phyloP scores from a whole-genome alignment of 2,329 filamentous ascomycete genomes.

The Fusarium cicatricum region DNA sequence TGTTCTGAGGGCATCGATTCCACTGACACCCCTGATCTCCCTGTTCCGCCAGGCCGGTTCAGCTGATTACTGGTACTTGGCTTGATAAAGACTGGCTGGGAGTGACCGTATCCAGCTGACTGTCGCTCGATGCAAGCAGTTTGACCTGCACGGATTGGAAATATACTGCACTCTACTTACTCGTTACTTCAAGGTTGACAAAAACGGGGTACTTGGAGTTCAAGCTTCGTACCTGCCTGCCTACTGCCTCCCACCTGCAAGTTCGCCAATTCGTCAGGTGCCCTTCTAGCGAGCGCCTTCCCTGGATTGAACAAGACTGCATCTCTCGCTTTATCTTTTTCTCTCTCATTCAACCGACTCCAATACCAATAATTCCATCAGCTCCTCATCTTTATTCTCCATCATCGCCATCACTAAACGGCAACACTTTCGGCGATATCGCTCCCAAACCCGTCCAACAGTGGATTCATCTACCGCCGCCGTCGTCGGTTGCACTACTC shows the following conservation, averaged over 20 bases:
- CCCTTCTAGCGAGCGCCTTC: constrained; percentile 4
- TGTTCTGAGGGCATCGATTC: not conserved
- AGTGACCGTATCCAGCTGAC: constrained; percentile 30
- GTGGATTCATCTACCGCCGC: constrained; percentile 18
- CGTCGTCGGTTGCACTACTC: constrained; percentile 27
- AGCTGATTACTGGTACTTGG: constrained; percentile 1
- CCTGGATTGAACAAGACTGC: constrained; percentile 7
- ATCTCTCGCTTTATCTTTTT: not conserved
- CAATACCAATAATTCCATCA: constrained; percentile 5
- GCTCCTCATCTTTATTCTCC: constrained; percentile 3
- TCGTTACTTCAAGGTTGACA: too few relatives aligned
- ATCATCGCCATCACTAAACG: not conserved
- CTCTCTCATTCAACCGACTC: constrained; percentile 3
- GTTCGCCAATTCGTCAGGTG: constrained; percentile 16
- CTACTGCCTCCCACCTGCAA: constrained; percentile 8
- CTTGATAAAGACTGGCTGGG: constrained; percentile 9
- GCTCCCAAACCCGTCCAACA: constrained; percentile 4
- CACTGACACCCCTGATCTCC: constrained; percentile 3
- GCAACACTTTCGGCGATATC: constrained; percentile 2
- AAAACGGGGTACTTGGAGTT: constrained; percentile 19
- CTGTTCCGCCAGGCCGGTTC: constrained; percentile 4
- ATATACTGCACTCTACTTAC: constrained; percentile 5
- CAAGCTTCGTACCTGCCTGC: constrained; percentile 7
- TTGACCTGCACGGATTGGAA: not conserved
- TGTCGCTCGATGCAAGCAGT: constrained; percentile 36